Evolutionary conservation across 2,329 filamentous ascomycete species (phyloP).

Genomic region (Elsinoe batatas): DNA sequence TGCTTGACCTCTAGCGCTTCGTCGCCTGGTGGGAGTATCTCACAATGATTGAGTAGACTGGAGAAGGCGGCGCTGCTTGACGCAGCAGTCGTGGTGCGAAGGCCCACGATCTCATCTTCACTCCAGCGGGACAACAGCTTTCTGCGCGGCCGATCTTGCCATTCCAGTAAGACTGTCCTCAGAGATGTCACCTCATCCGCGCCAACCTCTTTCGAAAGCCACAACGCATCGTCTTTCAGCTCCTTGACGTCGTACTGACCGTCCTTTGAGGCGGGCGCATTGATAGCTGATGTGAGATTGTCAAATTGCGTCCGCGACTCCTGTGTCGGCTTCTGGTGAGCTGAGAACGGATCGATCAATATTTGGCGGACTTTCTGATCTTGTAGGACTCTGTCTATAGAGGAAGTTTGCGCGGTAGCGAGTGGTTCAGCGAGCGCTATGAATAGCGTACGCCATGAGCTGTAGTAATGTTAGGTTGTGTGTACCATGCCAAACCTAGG

Average conservation of each 20-base stretch:
- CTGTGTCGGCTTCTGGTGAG: conserved; percentile 54
- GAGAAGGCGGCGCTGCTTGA: conserved; percentile 44
- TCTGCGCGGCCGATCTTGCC: conserved; percentile 66
- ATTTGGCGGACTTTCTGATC: conserved; percentile 30
- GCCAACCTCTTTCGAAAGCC: conserved; percentile 68
- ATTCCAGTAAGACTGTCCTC: conserved; percentile 70
- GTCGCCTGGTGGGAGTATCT: background rate
- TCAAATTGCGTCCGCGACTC: conserved; percentile 65
- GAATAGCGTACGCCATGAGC: conserved; percentile 49
- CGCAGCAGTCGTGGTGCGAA: conserved; percentile 63
- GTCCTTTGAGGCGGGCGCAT: conserved; percentile 59
- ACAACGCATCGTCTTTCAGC: conserved; percentile 76
- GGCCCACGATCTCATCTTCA: conserved; percentile 64
- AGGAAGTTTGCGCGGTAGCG: conserved; percentile 66
- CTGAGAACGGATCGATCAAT: conserved; percentile 57
- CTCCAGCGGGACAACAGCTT: conserved; percentile 63
- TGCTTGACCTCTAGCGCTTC: background rate
- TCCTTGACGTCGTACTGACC: conserved; percentile 62
- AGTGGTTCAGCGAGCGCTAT: conserved; percentile 43
- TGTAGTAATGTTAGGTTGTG: conserved; percentile 36
- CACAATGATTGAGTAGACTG: conserved; percentile 31
- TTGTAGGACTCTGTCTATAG: conserved; percentile 17
- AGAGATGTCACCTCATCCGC: conserved; percentile 77
- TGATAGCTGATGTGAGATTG: conserved; percentile 76
- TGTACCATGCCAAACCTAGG: conserved; percentile 9